These are phyloP conservation scores for Trametes cinnabarina DNA, from an alignment of 768 basidiomycete species.

Conservation along the genomic window DNA sequence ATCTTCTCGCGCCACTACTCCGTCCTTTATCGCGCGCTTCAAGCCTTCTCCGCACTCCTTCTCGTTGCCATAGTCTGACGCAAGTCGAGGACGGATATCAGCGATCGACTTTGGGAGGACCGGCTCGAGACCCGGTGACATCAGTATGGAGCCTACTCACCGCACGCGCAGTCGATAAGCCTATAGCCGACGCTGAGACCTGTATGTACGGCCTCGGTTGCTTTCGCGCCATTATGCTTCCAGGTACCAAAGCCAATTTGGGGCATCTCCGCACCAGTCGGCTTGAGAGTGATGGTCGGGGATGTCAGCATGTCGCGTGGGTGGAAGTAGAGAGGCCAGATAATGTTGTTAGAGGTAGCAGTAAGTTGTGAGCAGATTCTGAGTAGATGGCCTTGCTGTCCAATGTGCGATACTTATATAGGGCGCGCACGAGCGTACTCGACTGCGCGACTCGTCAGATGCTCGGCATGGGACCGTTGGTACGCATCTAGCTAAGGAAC, in stretches of 20 bases:
- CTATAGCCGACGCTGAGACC: constrained; percentile 23
- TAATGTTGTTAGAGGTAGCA: background rate
- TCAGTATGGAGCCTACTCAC: background rate
- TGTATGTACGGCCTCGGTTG: constrained; percentile 22
- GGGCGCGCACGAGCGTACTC: background rate
- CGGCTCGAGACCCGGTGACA: background rate
- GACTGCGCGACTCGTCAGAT: background rate
- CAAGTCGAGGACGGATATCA: background rate
- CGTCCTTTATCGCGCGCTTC: constrained; percentile 35
- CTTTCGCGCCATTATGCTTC: constrained; percentile 23
- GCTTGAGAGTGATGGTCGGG: constrained; percentile 7
- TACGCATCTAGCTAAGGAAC: background rate
- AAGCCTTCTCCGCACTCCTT: constrained; percentile 38
- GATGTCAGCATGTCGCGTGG: background rate
- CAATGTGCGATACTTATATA: background rate
- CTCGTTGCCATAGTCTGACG: constrained; percentile 42
- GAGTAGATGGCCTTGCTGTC: background rate
- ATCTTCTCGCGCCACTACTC: constrained; percentile 42
- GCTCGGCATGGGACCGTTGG: background rate
- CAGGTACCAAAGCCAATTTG: constrained; percentile 26
- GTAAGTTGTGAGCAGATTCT: background rate
- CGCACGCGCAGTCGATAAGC: constrained; percentile 24
- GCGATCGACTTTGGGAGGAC: background rate
- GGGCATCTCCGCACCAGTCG: constrained; percentile 15
- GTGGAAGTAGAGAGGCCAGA: background rate